A percentile compares a stretch with the other conserved stretches of the same genome.
Evolutionary conservation across 148 eudicot species (phyloP).

Genomic region (Spergularia bocconei): DNA sequence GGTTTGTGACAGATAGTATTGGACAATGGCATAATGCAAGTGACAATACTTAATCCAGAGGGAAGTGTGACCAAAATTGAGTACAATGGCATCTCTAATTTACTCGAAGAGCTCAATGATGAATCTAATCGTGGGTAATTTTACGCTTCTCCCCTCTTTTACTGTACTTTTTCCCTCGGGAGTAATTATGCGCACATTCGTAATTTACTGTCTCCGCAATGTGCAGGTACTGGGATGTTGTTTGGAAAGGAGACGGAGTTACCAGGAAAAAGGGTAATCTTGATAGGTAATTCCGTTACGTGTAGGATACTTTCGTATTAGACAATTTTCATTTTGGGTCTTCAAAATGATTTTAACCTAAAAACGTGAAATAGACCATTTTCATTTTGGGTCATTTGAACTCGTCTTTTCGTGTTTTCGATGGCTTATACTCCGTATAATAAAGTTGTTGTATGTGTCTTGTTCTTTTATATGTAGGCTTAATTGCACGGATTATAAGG

Average conservation of each 20-base stretch:
- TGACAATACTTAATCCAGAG: conserved; percentile 55
- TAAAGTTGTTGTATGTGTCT: background rate
- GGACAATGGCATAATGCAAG: conserved; percentile 58
- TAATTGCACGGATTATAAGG: conserved; percentile 47
- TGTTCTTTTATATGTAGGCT: conserved; percentile 36
- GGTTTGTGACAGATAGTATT: conserved; percentile 46
- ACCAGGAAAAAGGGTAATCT: conserved; percentile 61
- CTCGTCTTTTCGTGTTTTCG: background rate
- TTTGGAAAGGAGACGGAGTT: conserved; percentile 69
- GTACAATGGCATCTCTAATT: conserved; percentile 59
- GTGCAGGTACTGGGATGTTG: conserved; percentile 77
- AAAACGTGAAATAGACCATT: background rate
- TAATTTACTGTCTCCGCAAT: background rate
- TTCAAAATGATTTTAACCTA: too few species aligned
- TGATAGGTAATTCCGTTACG: conserved; percentile 44
- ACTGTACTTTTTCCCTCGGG: background rate
- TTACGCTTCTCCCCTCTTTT: background rate
- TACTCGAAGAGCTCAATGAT: conserved; percentile 50
- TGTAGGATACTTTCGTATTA: too few species aligned
- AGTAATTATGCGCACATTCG: background rate
- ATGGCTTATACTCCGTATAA: background rate
- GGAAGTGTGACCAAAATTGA: conserved; percentile 49
- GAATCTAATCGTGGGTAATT: conserved; percentile 66
- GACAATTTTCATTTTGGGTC: background rate
- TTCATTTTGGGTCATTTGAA: background rate